Percentiles rank a stretch among this genome's conserved stretches.
These are phyloP conservation scores for Epichloe coenophiala DNA, from an alignment of 2,329 filamentous ascomycete genomes.

Conservation along the genomic window DNA sequence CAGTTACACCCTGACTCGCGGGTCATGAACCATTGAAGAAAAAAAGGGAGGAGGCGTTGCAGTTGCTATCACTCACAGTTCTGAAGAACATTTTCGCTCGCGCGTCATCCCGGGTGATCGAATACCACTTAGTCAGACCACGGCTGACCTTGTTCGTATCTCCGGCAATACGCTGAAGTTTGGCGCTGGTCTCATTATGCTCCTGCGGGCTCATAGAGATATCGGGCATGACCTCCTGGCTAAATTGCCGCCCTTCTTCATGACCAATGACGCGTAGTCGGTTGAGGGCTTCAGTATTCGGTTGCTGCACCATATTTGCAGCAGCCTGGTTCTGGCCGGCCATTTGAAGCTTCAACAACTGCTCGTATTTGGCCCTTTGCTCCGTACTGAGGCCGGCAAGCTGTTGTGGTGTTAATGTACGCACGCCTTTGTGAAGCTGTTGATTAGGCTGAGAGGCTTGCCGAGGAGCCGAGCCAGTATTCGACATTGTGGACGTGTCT, in stretches of 20 bases:
- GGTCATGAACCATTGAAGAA: background rate
- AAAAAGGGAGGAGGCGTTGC: background rate
- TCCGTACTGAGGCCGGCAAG: slow-evolving; percentile 30
- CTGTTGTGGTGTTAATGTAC: slow-evolving; percentile 17
- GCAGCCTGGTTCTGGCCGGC: slow-evolving; percentile 9
- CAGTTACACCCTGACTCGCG: background rate
- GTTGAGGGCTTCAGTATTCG: slow-evolving; percentile 12
- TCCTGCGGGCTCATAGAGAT: slow-evolving; percentile 33
- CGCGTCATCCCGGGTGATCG: slow-evolving; percentile 32
- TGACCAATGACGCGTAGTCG: slow-evolving; percentile 23
- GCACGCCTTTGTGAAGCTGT: slow-evolving; percentile 11
- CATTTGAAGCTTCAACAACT: slow-evolving; percentile 19
- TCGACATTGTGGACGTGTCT: slow-evolving; percentile 15
- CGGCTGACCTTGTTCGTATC: slow-evolving; percentile 33
- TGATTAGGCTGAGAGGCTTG: slow-evolving; percentile 14
- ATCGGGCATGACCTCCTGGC: slow-evolving; percentile 28
- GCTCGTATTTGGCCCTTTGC: slow-evolving; percentile 31
- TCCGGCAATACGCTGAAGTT: slow-evolving; percentile 25
- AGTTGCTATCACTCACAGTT: slow-evolving; percentile 26
- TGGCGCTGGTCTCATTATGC: slow-evolving; percentile 28
- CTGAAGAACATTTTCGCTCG: slow-evolving; percentile 39
- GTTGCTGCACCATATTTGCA: slow-evolving; percentile 7
- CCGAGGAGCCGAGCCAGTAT: slow-evolving; percentile 8
- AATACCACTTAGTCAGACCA: slow-evolving; percentile 34
- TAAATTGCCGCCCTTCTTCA: slow-evolving; percentile 27